Evolutionary conservation across 768 basidiomycete genomes (phyloP).

Genomic region (Leccinum rimulosum): DNA sequence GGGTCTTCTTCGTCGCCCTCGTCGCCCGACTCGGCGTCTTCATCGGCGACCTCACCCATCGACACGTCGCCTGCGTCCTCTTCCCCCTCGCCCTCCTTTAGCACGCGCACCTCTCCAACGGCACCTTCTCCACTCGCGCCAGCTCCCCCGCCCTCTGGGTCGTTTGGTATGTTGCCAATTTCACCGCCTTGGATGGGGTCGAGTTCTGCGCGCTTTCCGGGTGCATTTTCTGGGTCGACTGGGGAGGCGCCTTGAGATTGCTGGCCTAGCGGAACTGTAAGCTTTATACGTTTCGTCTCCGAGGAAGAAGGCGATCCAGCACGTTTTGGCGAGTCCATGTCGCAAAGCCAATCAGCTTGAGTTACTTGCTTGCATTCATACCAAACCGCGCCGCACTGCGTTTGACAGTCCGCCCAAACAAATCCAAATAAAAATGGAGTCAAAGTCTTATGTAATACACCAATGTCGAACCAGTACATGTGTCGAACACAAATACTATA

Average conservation of each 20-base stretch:
- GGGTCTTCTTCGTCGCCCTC: constrained; percentile 86
- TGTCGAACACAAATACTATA: background rate
- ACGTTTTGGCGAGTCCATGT: constrained; percentile 68
- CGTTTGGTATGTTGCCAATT: constrained; percentile 65
- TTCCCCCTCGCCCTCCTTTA: constrained; percentile 56
- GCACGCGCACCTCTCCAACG: constrained; percentile 34
- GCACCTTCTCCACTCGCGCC: constrained; percentile 20
- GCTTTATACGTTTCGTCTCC: constrained; percentile 57
- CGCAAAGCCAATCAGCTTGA: constrained; percentile 25
- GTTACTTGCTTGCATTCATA: constrained; percentile 13
- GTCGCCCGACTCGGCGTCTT: constrained; percentile 74
- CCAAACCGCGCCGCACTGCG: constrained; percentile 7
- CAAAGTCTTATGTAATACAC: background rate
- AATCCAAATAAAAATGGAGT: constrained; percentile 13
- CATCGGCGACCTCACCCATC: constrained; percentile 77
- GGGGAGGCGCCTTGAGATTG: constrained; percentile 65
- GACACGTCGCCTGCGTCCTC: constrained; percentile 74
- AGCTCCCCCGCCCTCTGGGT: constrained; percentile 24
- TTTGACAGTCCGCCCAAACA: constrained; percentile 12
- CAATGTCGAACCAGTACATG: too few species aligned
- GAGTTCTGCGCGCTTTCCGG: constrained; percentile 85
- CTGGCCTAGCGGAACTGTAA: constrained; percentile 45
- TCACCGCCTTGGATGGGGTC: constrained; percentile 80
- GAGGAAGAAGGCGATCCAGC: constrained; percentile 54
- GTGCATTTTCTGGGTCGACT: constrained; percentile 76